These are phyloP conservation scores for Amanita bisporigera DNA, from an alignment of 1,284 basidiomycete species.

Conservation along the genomic window DNA sequence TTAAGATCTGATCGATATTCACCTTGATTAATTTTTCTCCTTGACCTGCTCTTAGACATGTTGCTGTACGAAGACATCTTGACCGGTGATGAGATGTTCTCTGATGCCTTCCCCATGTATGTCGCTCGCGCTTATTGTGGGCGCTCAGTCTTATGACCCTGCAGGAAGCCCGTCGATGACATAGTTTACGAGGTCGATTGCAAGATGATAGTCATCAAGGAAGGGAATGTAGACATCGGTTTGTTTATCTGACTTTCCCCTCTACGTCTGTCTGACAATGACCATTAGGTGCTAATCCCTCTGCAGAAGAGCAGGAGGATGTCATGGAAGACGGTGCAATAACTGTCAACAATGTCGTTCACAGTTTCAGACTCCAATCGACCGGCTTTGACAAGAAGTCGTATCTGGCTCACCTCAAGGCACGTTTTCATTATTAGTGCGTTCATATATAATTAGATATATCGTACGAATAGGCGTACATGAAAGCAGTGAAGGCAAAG, in stretches of 20 bases:
- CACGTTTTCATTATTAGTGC: constrained; percentile 30
- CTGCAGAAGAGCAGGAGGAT: constrained; percentile 89
- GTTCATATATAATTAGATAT: neutral
- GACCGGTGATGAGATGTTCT: constrained; percentile 92
- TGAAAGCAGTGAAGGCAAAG: constrained; percentile 53
- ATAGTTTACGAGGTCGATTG: constrained; percentile 95
- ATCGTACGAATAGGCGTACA: constrained; percentile 48
- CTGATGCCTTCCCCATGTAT: constrained; percentile 89
- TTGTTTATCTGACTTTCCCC: constrained; percentile 26
- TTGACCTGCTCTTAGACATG: constrained; percentile 54
- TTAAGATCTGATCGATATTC: constrained; percentile 23
- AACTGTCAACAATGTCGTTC: constrained; percentile 89
- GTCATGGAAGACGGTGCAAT: constrained; percentile 78
- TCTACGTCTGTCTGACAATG: constrained; percentile 12
- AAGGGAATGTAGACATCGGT: constrained; percentile 94
- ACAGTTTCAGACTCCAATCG: constrained; percentile 90
- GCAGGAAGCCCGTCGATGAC: constrained; percentile 82
- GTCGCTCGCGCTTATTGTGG: constrained; percentile 33
- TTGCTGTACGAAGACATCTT: constrained; percentile 81
- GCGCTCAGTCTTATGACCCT: constrained; percentile 6
- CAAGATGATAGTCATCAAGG: constrained; percentile 73
- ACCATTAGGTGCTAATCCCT: constrained; percentile 82
- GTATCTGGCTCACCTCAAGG: constrained; percentile 90
- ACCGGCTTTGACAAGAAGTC: constrained; percentile 94
- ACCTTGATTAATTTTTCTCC: constrained; percentile 32